Evolutionary conservation across 805 yeast species (phyloP).

Genomic region (Lachancea nothofagi): DNA sequence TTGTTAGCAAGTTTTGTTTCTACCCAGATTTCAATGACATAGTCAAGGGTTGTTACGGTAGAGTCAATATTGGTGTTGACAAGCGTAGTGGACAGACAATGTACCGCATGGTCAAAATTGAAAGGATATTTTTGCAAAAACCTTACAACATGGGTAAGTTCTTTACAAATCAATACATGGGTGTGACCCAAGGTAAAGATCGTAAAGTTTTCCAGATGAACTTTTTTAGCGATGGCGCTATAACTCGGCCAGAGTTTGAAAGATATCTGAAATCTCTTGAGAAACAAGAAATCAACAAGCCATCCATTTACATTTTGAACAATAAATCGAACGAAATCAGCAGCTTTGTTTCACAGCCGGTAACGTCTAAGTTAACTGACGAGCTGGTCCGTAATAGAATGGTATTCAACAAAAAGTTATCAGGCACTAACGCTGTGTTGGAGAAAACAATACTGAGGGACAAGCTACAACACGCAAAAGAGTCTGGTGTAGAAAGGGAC

Average conservation of each 20-base stretch:
- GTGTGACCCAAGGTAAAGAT: slow-evolving; percentile 77
- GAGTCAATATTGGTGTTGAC: slow-evolving; percentile 74
- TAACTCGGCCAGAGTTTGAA: slow-evolving; percentile 66
- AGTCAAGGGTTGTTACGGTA: slow-evolving; percentile 70
- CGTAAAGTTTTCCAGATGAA: slow-evolving; percentile 72
- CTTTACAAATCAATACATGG: slow-evolving; percentile 52
- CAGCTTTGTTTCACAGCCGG: slow-evolving; percentile 55
- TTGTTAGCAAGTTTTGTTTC: slow-evolving; percentile 68
- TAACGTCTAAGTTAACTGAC: slow-evolving; percentile 71
- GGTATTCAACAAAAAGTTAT: slow-evolving; percentile 48
- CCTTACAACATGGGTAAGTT: slow-evolving; percentile 48
- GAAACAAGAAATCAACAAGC: slow-evolving; percentile 45
- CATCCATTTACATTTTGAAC: slow-evolving; percentile 58
- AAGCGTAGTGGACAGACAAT: slow-evolving; percentile 54
- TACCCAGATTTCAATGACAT: slow-evolving; percentile 74
- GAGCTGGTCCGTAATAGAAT: slow-evolving; percentile 72
- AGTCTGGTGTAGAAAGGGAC: slow-evolving; percentile 43
- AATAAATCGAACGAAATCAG: slow-evolving; percentile 59
- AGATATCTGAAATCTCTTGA: slow-evolving; percentile 58
- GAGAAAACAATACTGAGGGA: slow-evolving; percentile 67
- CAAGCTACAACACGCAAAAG: slow-evolving; percentile 69
- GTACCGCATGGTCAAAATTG: slow-evolving; percentile 81
- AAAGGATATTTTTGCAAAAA: slow-evolving; percentile 49
- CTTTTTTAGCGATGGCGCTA: slow-evolving; percentile 71
- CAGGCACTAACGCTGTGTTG: slow-evolving; percentile 71